These are phyloP conservation scores for Trichophyton rubrum DNA, from an alignment of 2,329 filamentous ascomycete species.

Conservation along the genomic window DNA sequence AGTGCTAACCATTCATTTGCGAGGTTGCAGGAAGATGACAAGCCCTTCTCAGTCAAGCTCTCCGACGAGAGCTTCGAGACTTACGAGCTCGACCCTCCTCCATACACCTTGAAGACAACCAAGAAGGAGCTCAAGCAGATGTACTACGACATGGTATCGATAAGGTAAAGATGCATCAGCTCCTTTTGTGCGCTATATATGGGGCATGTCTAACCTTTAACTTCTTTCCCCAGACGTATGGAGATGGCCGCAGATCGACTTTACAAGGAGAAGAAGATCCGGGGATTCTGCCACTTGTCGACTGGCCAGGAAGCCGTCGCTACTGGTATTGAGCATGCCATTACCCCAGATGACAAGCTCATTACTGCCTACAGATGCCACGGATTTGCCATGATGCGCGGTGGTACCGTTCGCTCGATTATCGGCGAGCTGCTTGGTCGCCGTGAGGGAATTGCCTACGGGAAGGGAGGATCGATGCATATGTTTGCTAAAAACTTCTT, in stretches of 20 bases:
- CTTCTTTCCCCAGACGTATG: slow-evolving; percentile 62
- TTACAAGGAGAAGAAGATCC: slow-evolving; percentile 99
- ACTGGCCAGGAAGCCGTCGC: slow-evolving; percentile 96
- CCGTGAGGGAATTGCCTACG: slow-evolving; percentile 92
- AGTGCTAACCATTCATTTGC: not conserved
- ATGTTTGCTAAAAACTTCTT: slow-evolving; percentile 99
- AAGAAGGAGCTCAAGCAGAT: slow-evolving; percentile 98
- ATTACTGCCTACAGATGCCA: slow-evolving; percentile 99
- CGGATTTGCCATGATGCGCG: slow-evolving; percentile 95
- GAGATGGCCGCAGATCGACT: slow-evolving; percentile 98
- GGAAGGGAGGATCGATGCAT: slow-evolving; percentile 99
- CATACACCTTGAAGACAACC: slow-evolving; percentile 83
- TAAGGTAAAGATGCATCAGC: slow-evolving; percentile 55
- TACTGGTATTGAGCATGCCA: slow-evolving; percentile 90
- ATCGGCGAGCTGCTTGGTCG: slow-evolving; percentile 92
- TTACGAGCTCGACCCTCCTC: slow-evolving; percentile 92
- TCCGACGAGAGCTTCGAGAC: slow-evolving; percentile 99
- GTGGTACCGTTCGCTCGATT: slow-evolving; percentile 77
- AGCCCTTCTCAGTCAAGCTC: slow-evolving; percentile 81
- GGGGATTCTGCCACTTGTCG: slow-evolving; percentile 98
- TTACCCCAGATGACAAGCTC: slow-evolving; percentile 80
- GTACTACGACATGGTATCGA: slow-evolving; percentile 94
- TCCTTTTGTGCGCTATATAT: not conserved
- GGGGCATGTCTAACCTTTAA: not conserved
- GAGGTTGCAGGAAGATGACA: slow-evolving; percentile 64